Base-by-base conservation (phyloP, 495 filamentous ascomycete genomes). In the Haplographium delicatum region DNA sequence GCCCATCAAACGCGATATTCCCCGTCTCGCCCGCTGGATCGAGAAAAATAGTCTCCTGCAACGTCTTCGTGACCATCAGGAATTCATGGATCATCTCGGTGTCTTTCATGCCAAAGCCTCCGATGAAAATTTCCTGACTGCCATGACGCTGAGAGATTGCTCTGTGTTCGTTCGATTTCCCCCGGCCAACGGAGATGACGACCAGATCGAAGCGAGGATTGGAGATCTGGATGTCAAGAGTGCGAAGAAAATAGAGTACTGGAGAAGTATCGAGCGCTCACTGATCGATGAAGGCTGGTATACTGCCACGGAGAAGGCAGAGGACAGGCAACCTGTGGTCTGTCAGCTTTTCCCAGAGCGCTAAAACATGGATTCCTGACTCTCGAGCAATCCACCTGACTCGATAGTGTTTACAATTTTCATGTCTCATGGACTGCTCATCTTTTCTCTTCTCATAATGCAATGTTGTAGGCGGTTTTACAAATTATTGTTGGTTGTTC, bases 81-180 rank as follows among this genome's bases (percentile, higher is more conserved):
- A 44, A 1, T 51, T 61, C 24, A 57, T 78, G 11, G 84, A 86
- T 54, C 59, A 62, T 0, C 47, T 58, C 0, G 79, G 77, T 0
- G 64, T 71, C 0, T 51, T 78, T 3, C 51, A 35, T n/a, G 62
- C 56, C 1, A 51, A 68, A 20, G 50, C 62, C 0, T 53, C 60
- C 13, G 25, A 54, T 46, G 52, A 59, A 16, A 48, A 47, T 2
- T 69, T 69, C 3, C 40, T 35, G 1, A 44, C 73, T 2, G 87
- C 88, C 13, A 96, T 96, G 91, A 95, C 91, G 19, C 57, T 96
- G 43, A 69, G 91, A 41, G 91, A 98, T 66, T 91, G 90, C 64
- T 89, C 87, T 0, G 73, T 93, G 51, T 96, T 86, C 62, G 19
- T 62, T 1, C 48, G 46, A 6, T 30, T 54, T 8, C 28, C 40